phyloP scores from a whole-genome alignment of 2,329 filamentous ascomycete species.

The Beauveria caledonica region DNA sequence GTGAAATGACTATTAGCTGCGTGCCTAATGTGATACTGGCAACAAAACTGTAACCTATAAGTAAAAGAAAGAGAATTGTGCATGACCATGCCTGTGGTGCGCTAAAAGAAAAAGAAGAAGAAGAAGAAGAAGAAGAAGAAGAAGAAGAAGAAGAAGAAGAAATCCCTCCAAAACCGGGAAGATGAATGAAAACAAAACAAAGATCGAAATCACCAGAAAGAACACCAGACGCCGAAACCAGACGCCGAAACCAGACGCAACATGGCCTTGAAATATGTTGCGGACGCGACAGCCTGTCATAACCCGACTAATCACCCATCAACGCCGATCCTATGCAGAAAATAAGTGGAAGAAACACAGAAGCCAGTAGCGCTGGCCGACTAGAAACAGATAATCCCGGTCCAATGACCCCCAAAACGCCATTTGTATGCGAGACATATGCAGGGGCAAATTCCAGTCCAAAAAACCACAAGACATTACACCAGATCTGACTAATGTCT shows the following conservation, averaged over 20 bases:
- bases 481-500: not conserved
- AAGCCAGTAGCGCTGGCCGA: not conserved
- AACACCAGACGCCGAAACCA: not conserved
- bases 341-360: not conserved
- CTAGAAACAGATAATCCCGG: not conserved
- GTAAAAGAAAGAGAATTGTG: not conserved
- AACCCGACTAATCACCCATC: not conserved
- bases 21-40: not conserved
- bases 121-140: not conserved
- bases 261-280: not conserved
- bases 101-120: not conserved
- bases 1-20: not conserved
- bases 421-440: not conserved
- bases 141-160: not conserved
- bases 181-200: not conserved
- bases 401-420: not conserved
- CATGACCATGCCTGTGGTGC: slow-evolving; percentile 2
- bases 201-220: not conserved
- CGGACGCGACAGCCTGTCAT: not conserved
- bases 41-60: not conserved
- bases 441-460: not conserved
- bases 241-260: not conserved
- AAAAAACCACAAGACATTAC: not conserved
- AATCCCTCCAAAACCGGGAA: not conserved
- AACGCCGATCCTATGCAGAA: slow-evolving; percentile 5